phyloP scores from a whole-genome alignment of 1,284 basidiomycete species.

The Heterobasidion occidentale region DNA sequence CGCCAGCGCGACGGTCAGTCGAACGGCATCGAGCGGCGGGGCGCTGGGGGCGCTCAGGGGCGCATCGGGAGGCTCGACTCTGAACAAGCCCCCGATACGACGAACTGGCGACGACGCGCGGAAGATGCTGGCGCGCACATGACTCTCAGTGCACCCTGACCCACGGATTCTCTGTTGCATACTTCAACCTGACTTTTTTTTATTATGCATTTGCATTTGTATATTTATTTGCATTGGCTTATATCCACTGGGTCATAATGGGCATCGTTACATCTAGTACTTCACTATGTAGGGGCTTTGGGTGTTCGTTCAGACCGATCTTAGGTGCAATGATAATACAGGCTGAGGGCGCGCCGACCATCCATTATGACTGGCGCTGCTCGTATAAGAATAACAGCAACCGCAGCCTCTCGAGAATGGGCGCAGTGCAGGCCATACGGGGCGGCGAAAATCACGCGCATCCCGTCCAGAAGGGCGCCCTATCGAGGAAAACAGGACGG shows the following conservation, averaged over 20 bases:
- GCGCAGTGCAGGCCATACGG: too few relatives aligned
- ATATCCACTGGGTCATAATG: background rate
- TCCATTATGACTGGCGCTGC: too few relatives aligned
- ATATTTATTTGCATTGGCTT: background rate
- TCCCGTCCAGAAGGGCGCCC: too few relatives aligned
- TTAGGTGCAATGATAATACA: too few relatives aligned
- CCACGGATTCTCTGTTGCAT: background rate
- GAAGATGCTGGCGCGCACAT: slow-evolving; percentile 36
- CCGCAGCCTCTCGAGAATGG: too few relatives aligned
- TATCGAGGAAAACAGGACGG: too few relatives aligned
- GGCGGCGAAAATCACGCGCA: too few relatives aligned
- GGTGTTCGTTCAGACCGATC: too few relatives aligned
- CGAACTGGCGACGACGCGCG: slow-evolving; percentile 44
- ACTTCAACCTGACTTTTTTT: background rate
- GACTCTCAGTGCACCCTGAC: slow-evolving; percentile 9
- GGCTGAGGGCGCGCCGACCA: too few relatives aligned
- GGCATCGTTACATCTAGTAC: too few relatives aligned
- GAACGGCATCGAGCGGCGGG: slow-evolving; percentile 3
- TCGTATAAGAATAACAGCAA: too few relatives aligned
- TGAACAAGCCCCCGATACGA: slow-evolving; percentile 25
- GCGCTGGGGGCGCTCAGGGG: slow-evolving; percentile 1
- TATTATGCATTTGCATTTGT: background rate
- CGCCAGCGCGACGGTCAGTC: slow-evolving; percentile 9
- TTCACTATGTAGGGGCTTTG: too few relatives aligned
- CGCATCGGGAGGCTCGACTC: slow-evolving; percentile 12